Evolutionary conservation across 2,329 filamentous ascomycete species (phyloP), one percentile per base, ranked within the genome.

Genomic region (Hypoxylon sp.): DNA sequence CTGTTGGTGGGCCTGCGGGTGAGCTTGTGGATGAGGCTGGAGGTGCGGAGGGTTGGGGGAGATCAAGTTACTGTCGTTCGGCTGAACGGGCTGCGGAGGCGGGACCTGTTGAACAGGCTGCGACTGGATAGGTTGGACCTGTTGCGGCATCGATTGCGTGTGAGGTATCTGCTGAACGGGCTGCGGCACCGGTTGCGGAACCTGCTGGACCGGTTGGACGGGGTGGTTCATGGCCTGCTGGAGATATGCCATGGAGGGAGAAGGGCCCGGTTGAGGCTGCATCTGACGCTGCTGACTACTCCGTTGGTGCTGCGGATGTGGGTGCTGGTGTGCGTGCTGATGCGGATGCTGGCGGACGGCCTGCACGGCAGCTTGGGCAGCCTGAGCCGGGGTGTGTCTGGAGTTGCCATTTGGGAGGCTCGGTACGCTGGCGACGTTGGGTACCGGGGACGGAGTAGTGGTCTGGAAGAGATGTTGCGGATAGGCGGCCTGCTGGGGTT

Each of bases 381-480:
- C 72, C 81, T 85, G 66, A 81, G 82, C 68, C 80, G 79, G 48
- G 79, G 82, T 25, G 81, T 83, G 46, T 78, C 82, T 72, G 81
- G 85, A 81, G 70, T 85, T 82, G 46, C 84, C 81, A 73, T 84
- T 84, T 64, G 86, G 81, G 60, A 85, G 79, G 73, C 85, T 85
- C 74, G 82, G 79, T 61, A 86, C 81, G 77, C 83, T 85, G 69
- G 82, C 77, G 60, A 88, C 81, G 71, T 80, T 85, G 65, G 80
- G 78, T 27, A 84, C 82, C 74, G 81, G 84, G 76, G 80, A 85
- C 50, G 85, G 78, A 22, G 82, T 81, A 22, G 85, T 78, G 53
- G 80, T 82, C 74, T 82, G 79, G 78, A 87, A 89, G 68, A 89
- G 80, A 70, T 87, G 85, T 71, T 86, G 85, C 20, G 85, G 78